Evolutionary conservation across 768 basidiomycete species (phyloP).

Genomic region (Amanita rimosa): DNA sequence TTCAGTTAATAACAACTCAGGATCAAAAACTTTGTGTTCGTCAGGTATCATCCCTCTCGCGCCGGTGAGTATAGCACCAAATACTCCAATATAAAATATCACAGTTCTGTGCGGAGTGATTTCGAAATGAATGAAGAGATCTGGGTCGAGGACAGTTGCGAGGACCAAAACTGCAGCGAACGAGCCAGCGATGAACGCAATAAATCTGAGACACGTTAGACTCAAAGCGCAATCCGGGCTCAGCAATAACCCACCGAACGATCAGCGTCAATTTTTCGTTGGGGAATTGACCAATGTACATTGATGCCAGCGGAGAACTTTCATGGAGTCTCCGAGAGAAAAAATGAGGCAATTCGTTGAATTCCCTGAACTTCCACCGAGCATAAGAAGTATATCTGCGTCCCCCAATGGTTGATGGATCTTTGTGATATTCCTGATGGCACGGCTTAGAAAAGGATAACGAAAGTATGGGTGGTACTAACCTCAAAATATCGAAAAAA

Average conservation of each 20-base stretch:
- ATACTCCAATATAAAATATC: conserved; percentile 84
- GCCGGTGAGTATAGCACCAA: conserved; percentile 80
- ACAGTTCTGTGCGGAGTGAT: conserved; percentile 90
- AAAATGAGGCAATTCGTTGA: conserved; percentile 94
- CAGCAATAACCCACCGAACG: conserved; percentile 55
- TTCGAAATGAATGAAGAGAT: conserved; percentile 88
- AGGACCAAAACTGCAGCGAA: conserved; percentile 93
- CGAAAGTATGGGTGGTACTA: conserved; percentile 13
- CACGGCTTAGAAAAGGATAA: conserved; percentile 6
- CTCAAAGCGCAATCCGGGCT: neutral
- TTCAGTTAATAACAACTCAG: conserved; percentile 85
- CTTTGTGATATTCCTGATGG: conserved; percentile 92
- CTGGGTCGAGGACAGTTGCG: conserved; percentile 87
- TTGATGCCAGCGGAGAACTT: conserved; percentile 81
- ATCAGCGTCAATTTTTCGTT: conserved; percentile 86
- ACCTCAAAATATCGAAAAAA: conserved; percentile 99
- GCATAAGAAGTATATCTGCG: conserved; percentile 91
- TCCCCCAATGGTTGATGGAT: conserved; percentile 89
- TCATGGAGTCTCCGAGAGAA: conserved; percentile 81
- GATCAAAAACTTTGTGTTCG: conserved; percentile 88
- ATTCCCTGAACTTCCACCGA: conserved; percentile 98
- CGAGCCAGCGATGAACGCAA: conserved; percentile 92
- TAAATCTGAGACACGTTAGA: conserved; percentile 46
- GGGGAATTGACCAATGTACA: conserved; percentile 97
- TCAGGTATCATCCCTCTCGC: conserved; percentile 95